Conservation (phyloP, 495 filamentous ascomycete genomes). For the Lophiotrema nucula region DNA sequence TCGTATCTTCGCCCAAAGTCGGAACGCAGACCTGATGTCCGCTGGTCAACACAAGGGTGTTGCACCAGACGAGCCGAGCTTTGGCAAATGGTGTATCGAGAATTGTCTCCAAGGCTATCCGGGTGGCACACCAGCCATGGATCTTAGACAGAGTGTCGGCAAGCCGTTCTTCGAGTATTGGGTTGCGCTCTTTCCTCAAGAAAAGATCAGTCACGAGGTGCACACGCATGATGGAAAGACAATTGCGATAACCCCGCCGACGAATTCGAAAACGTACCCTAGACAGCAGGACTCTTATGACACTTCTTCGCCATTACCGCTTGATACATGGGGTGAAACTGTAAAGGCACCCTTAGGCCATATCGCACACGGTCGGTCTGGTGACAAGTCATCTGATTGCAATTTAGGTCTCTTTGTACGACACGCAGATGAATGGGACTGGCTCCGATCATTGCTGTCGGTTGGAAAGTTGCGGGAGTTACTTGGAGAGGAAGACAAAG, state of each 20-base stretch:
- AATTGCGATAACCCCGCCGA: constrained; percentile 4
- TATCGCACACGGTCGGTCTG: constrained; percentile 11
- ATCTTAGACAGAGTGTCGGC: constrained; percentile 19
- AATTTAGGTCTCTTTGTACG: constrained; percentile 24
- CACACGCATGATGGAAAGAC: constrained; percentile 27
- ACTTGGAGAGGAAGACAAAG: constrained; percentile 9
- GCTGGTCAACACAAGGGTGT: not conserved
- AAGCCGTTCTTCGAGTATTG: constrained; percentile 19
- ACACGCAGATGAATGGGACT: constrained; percentile 17
- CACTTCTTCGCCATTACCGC: not conserved
- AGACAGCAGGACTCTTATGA: constrained; percentile 11
- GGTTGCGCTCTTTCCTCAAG: constrained; percentile 30
- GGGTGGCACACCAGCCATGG: constrained; percentile 19
- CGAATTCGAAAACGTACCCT: constrained; percentile 1
- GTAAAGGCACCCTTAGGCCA: constrained; percentile 20
- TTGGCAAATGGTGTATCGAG: constrained; percentile 9
- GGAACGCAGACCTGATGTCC: not conserved
- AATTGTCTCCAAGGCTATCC: constrained; percentile 24
- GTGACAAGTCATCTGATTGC: constrained; percentile 17
- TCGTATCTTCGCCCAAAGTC: constrained; percentile 22
- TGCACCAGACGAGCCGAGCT: constrained; percentile 13
- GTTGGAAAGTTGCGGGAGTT: constrained; percentile 5
- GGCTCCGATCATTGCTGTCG: constrained; percentile 15
- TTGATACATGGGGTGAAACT: constrained; percentile 16
- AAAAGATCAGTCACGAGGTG: constrained; percentile 29